A percentile compares a stretch with the other conserved stretches of the same genome.
Evolutionary conservation across 371 early-diverging fungal genomes (phyloP).

Genomic region (Mortierella sp.): DNA sequence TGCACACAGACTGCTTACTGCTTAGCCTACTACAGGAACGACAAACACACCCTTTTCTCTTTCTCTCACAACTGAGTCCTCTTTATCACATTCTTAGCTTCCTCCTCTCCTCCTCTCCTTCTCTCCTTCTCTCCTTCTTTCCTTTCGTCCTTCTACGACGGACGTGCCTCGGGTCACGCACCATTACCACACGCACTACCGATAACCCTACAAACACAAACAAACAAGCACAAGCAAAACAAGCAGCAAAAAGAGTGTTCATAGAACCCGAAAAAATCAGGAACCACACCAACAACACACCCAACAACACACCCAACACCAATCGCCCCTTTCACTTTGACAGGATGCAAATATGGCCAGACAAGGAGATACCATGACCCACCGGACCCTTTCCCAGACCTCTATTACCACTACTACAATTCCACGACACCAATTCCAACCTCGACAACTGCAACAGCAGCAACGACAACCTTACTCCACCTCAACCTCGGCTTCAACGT

Average conservation of each 20-base stretch:
- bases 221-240: neutral
- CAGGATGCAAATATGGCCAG: constrained; percentile 11
- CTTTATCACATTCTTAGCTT: neutral
- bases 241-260: neutral
- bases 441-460: neutral
- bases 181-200: neutral
- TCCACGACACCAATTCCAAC: neutral
- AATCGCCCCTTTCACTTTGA: too few relatives aligned
- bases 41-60: neutral
- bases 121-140: neutral
- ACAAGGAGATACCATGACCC: constrained; percentile 11
- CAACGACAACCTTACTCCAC: neutral
- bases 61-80: neutral
- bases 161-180: neutral
- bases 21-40: neutral
- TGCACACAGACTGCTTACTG: neutral
- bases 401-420: neutral
- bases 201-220: neutral
- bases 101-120: neutral
- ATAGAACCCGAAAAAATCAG: constrained; percentile 5
- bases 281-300: neutral
- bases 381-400: neutral
- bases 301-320: neutral
- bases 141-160: neutral
- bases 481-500: neutral